phyloP scores from a whole-genome alignment of 2,329 filamentous ascomycete genomes.

The Meredithiella fracta region DNA sequence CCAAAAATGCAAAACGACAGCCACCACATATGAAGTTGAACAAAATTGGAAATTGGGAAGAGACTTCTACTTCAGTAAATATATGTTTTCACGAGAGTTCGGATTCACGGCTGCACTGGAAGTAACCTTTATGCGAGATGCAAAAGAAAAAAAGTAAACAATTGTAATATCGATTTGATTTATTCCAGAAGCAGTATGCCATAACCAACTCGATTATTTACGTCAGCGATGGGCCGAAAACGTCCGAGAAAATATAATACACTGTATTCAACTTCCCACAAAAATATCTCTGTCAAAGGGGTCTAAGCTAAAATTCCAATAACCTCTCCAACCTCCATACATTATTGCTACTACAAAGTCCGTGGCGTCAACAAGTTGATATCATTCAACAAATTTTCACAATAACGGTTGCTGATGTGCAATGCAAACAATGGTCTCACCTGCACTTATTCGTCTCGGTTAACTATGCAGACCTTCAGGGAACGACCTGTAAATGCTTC shows the following conservation, averaged over 20 bases:
- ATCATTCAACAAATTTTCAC: neutral
- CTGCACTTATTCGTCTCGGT: neutral
- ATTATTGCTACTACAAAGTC: neutral
- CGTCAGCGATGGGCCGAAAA: neutral
- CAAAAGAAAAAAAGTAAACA: neutral
- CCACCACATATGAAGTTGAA: neutral
- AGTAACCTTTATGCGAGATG: neutral
- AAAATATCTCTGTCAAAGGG: neutral
- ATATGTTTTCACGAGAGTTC: neutral
- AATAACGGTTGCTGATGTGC: neutral
- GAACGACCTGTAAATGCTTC: neutral
- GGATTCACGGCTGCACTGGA: neutral
- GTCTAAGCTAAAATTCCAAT: neutral
- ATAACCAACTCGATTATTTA: neutral
- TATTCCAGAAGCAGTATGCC: neutral
- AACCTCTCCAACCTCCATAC: neutral
- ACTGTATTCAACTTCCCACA: neutral
- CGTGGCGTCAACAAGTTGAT: neutral
- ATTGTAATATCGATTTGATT: neutral
- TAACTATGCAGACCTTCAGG: neutral
- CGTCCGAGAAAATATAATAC: neutral
- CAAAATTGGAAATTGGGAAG: neutral
- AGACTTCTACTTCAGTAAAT: neutral
- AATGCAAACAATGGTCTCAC: neutral
- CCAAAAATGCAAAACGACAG: neutral